A percentile compares a stretch with the other conserved stretches of the same genome.
phyloP scores from a whole-genome alignment of 1,284 basidiomycete species.

The Uromyces viciae-fabae region DNA sequence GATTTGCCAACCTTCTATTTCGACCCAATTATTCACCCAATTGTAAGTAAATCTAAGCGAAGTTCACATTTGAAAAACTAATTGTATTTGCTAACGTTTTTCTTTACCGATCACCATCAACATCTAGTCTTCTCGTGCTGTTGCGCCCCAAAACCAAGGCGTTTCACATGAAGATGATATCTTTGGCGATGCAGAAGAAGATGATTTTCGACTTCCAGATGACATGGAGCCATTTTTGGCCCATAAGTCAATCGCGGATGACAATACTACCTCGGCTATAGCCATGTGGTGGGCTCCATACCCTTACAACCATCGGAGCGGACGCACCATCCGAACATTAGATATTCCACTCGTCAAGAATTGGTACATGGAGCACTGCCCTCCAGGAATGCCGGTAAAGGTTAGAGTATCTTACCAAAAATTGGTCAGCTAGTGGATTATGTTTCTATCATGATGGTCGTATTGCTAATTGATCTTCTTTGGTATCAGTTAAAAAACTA shows the following conservation, averaged over 20 bases:
- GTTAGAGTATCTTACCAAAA: constrained; percentile 99
- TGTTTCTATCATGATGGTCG: no score
- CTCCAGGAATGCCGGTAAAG: constrained; percentile 92
- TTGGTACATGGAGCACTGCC: constrained; percentile 93
- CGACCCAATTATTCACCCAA: constrained; percentile 80
- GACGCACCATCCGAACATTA: constrained; percentile 85
- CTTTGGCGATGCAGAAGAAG: constrained; percentile 75
- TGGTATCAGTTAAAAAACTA: constrained; percentile 71
- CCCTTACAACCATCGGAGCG: constrained; percentile 88
- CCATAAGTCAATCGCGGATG: constrained; percentile 71
- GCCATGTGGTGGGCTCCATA: constrained; percentile 98
- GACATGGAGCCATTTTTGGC: constrained; percentile 77
- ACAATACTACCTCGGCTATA: constrained; percentile 91
- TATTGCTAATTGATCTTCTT: not conserved
- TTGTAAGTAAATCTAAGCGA: constrained; percentile 57
- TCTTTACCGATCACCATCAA: constrained; percentile 55
- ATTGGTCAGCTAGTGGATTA: constrained; percentile 57
- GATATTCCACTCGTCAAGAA: constrained; percentile 94
- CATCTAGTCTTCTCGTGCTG: constrained; percentile 74
- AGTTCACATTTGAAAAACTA: not conserved
- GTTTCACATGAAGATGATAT: constrained; percentile 85
- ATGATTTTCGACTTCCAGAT: constrained; percentile 83
- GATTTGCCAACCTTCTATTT: constrained; percentile 99
- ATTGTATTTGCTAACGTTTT: constrained; percentile 23
- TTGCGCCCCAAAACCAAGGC: constrained; percentile 74